These are phyloP conservation scores for Solanum hybrid DNA, from an alignment of 305 asterid genomes.

Conservation along the genomic window DNA sequence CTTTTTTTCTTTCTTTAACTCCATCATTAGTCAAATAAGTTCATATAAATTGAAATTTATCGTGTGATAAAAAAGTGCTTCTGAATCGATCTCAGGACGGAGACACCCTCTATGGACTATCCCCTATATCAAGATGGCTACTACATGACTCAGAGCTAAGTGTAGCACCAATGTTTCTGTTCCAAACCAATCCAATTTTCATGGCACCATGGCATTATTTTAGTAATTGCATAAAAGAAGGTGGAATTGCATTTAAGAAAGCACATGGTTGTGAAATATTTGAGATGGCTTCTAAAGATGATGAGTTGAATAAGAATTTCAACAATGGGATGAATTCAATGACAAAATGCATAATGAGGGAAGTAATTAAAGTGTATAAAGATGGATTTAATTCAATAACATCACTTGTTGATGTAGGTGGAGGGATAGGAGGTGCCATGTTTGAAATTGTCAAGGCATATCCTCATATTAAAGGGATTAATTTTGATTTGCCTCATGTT, in stretches of 20 bases:
- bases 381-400: not conserved
- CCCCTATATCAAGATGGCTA: not conserved
- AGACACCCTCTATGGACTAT: not conserved
- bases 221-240: not conserved
- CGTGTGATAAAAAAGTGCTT: not conserved
- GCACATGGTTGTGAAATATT: not conserved
- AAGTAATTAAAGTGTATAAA: not conserved
- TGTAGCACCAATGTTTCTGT: not conserved
- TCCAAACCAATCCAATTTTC: not conserved
- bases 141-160: not conserved
- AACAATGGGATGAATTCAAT: not conserved
- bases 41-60: not conserved
- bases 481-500: constrained; percentile 17
- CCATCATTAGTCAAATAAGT: not conserved
- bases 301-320: too few species aligned
- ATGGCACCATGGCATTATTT: not conserved
- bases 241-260: not conserved
- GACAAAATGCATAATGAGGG: not conserved
- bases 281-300: not conserved
- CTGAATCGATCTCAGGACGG: not conserved
- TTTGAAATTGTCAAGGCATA: not conserved
- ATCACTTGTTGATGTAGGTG: not conserved
- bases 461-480: constrained; percentile 3
- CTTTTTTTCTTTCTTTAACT: not conserved
- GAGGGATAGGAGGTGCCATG: not conserved